phyloP scores from a whole-genome alignment of 1,284 basidiomycete species.

The Mycena citricolor region DNA sequence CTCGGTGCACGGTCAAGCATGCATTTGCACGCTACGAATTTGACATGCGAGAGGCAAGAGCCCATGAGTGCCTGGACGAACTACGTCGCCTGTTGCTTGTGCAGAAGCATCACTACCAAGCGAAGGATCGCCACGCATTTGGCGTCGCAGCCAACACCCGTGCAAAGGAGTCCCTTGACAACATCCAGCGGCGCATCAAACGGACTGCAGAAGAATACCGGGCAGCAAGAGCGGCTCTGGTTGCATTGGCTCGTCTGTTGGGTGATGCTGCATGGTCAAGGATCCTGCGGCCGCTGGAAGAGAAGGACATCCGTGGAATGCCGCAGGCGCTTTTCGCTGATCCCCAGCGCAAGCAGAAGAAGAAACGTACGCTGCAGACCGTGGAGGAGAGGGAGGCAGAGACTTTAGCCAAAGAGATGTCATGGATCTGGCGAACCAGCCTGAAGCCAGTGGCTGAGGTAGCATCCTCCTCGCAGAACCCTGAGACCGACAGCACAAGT shows the following conservation, averaged over 20 bases:
- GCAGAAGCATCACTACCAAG: slow-evolving; percentile 7
- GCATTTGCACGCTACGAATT: too few species aligned
- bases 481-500: too few species aligned
- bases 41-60: slow-evolving; percentile 3
- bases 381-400: slow-evolving; percentile 4
- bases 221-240: neutral
- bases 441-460: too few species aligned
- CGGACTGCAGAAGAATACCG: neutral
- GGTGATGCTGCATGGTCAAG: slow-evolving; percentile 1
- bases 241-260: neutral
- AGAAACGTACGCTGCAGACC: slow-evolving; percentile 6
- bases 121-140: too few species aligned
- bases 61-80: slow-evolving; percentile 5
- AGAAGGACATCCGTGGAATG: neutral
- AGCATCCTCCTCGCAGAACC: too few species aligned
- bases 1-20: too few species aligned
- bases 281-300: neutral
- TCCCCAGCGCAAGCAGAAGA: too few species aligned
- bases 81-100: slow-evolving; percentile 1
- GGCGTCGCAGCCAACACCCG: slow-evolving; percentile 2
- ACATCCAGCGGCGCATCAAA: slow-evolving; percentile 3
- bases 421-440: slow-evolving; percentile 21
- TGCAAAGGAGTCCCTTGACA: neutral
- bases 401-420: slow-evolving; percentile 14
- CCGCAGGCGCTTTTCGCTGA: too few species aligned